phyloP scores from a whole-genome alignment of 2,329 filamentous ascomycete genomes.

The Magnaporthiopsis incrustans region DNA sequence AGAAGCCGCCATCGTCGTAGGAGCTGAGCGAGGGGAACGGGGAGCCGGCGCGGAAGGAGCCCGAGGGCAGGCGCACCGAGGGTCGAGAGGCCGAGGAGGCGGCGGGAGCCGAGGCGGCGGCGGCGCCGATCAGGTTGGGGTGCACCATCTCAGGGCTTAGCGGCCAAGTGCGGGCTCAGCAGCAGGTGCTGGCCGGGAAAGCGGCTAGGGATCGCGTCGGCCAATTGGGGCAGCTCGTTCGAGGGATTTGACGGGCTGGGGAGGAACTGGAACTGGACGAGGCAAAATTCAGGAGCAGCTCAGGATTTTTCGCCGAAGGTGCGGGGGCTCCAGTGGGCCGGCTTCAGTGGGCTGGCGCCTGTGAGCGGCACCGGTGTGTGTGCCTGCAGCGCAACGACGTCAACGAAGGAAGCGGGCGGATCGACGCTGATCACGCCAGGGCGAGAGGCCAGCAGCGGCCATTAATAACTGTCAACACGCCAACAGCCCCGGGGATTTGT shows the following conservation, averaged over 20 bases:
- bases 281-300: too few species aligned
- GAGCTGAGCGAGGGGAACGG: constrained; percentile 32
- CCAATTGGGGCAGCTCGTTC: neutral
- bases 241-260: too few species aligned
- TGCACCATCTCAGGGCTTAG: constrained; percentile 16
- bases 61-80: constrained; percentile 24
- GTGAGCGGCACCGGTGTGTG: too few species aligned
- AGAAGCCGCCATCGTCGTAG: constrained; percentile 15
- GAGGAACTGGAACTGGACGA: too few species aligned
- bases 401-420: neutral
- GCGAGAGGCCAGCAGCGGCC: too few species aligned
- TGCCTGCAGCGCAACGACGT: neutral
- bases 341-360: too few species aligned
- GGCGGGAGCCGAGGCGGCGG: constrained; percentile 9
- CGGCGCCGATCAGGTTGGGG: constrained; percentile 11
- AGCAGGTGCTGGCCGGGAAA: neutral
- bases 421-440: neutral
- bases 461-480: too few species aligned
- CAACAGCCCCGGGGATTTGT: too few species aligned
- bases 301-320: neutral
- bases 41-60: constrained; percentile 45
- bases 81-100: constrained; percentile 8
- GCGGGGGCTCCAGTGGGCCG: neutral
- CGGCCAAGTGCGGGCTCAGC: neutral
- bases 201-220: neutral